Conservation (phyloP, 2,329 filamentous ascomycete genomes). For the Penicillium sp. region DNA sequence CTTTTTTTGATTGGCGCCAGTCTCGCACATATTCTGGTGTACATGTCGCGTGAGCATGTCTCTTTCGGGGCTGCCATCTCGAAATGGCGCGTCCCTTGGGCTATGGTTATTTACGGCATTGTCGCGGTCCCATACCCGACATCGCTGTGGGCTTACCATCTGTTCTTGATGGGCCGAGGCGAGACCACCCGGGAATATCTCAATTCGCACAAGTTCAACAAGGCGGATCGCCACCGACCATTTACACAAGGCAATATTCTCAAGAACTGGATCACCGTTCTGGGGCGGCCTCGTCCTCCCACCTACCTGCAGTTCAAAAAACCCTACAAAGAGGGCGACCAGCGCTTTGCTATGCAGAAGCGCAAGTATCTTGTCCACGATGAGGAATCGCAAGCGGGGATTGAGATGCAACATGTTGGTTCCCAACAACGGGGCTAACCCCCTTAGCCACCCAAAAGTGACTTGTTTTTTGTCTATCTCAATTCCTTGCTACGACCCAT, state of each 20-base stretch:
- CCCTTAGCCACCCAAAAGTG: conserved; percentile 1
- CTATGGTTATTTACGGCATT: conserved; percentile 80
- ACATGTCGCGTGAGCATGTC: conserved; percentile 61
- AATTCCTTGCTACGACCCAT: conserved; percentile 18
- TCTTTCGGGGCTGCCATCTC: conserved; percentile 68
- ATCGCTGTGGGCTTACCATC: conserved; percentile 80
- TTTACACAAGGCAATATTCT: conserved; percentile 75
- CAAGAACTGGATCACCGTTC: conserved; percentile 77
- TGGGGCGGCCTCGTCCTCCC: conserved; percentile 79
- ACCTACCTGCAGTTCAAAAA: conserved; percentile 87
- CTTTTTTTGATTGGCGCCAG: conserved; percentile 74
- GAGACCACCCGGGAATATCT: conserved; percentile 96
- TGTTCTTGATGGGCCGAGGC: conserved; percentile 85
- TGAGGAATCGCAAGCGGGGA: conserved; percentile 52
- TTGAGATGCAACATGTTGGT: conserved; percentile 71
- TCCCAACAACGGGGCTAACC: conserved; percentile 23
- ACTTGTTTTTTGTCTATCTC: conserved; percentile 7
- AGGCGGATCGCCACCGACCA: conserved; percentile 85
- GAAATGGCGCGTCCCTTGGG: conserved; percentile 76
- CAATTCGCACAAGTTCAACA: conserved; percentile 91
- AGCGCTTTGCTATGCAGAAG: conserved; percentile 68
- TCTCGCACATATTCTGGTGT: conserved; percentile 76
- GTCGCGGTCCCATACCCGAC: conserved; percentile 76
- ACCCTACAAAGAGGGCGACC: conserved; percentile 74
- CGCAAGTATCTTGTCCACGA: conserved; percentile 52